A percentile compares a stretch with the other conserved stretches of the same genome.
Conservation (phyloP, 1,139 yeast species). For the Candida sanyaensis region DNA sequence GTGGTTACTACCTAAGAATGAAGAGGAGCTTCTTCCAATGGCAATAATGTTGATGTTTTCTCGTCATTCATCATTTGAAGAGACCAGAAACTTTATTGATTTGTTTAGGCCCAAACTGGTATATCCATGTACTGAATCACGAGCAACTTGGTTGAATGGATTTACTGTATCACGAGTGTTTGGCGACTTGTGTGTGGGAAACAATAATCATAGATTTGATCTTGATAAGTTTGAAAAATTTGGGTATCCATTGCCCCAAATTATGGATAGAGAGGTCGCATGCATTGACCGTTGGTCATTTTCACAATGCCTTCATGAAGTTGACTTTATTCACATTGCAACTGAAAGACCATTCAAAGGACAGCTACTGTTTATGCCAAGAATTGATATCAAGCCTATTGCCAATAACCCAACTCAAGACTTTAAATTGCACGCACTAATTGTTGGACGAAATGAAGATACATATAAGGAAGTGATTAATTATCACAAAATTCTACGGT, state of each 20-base stretch:
- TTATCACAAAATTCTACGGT: constrained; percentile 15
- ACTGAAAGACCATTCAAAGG: constrained; percentile 11
- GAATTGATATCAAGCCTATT: neutral
- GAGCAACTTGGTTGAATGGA: constrained; percentile 40
- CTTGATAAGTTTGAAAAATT: constrained; percentile 18
- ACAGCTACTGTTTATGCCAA: neutral
- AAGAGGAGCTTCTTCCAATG: constrained; percentile 38
- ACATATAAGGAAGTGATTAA: constrained; percentile 23
- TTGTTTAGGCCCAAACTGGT: constrained; percentile 46
- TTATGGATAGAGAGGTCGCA: constrained; percentile 21
- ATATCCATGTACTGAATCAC: constrained; percentile 45
- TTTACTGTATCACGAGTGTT: constrained; percentile 45
- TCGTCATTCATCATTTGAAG: constrained; percentile 56
- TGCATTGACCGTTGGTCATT: constrained; percentile 38
- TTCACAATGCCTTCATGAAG: constrained; percentile 32
- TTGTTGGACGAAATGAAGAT: constrained; percentile 27
- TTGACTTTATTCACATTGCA: constrained; percentile 19
- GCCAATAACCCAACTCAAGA: constrained; percentile 12
- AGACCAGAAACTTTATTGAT: constrained; percentile 38
- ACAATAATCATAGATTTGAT: constrained; percentile 32
- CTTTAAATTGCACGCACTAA: constrained; percentile 23
- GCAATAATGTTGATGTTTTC: constrained; percentile 47
- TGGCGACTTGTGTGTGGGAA: constrained; percentile 37
- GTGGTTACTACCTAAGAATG: constrained; percentile 31
- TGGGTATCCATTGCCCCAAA: constrained; percentile 22